phyloP scores from a whole-genome alignment of 768 basidiomycete species.

The Hemileccinum impolitum region DNA sequence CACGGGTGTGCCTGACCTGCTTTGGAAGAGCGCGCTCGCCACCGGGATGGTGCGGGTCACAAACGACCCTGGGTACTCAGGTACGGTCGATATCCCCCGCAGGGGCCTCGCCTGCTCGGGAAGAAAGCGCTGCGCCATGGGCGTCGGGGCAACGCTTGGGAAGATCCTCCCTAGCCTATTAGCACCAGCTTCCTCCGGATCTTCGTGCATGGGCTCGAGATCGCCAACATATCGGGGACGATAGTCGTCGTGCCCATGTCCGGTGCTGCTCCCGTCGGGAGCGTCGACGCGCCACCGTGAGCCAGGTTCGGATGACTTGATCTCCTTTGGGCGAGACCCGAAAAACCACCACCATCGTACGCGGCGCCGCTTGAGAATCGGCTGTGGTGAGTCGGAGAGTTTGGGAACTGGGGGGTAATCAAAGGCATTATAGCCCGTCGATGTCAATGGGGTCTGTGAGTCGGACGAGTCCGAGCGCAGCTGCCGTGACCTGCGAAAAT shows the following conservation, averaged over 20 bases:
- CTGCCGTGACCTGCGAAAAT: conserved; percentile 8
- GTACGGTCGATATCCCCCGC: conserved; percentile 6
- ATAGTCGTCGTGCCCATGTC: conserved; percentile 16
- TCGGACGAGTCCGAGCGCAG: conserved; percentile 26
- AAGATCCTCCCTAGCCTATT: conserved; percentile 19
- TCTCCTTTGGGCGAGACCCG: conserved; percentile 23
- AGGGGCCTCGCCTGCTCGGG: conserved; percentile 4
- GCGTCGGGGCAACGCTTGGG: conserved; percentile 12
- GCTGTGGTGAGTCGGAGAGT: conserved; percentile 1
- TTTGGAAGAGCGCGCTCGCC: not conserved
- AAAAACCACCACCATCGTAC: conserved; percentile 27
- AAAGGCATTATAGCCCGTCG: not conserved
- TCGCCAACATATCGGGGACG: not conserved
- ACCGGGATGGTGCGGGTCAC: not conserved
- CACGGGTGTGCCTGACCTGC: conserved; percentile 13
- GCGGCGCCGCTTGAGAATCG: not conserved
- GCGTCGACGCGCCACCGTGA: conserved; percentile 24
- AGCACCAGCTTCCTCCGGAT: conserved; percentile 3
- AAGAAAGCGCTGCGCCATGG: conserved; percentile 7
- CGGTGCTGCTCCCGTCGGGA: conserved; percentile 22
- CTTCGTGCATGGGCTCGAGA: conserved; percentile 14
- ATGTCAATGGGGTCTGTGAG: conserved; percentile 26
- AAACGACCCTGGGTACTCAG: not conserved
- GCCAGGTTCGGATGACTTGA: conserved; percentile 22
- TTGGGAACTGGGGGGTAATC: conserved; percentile 11